Base-by-base conservation (phyloP, 805 yeast species). In the Wickerhamomyces strasburgensis region DNA sequence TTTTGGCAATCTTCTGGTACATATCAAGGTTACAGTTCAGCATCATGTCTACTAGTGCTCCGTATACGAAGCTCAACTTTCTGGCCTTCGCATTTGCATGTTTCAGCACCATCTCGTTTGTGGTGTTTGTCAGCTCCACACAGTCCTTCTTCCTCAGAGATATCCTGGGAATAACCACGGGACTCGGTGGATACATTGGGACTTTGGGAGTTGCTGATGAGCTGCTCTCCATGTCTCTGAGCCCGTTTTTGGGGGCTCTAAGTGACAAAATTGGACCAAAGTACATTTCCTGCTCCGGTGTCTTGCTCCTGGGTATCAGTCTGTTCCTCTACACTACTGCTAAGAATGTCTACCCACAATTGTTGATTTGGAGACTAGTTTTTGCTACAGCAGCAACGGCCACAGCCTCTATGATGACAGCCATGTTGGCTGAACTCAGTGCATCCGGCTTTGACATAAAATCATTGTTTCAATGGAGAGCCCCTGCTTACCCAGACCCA, bases 211-310 rank as follows among this genome's bases (percentile, higher is more conserved):
- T 78, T 29, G 70, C 68, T 14, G 88, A 81, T 52, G 88, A 82
- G 52, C 40, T 80, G 8, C 58, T 75, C 0, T 65, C 76, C 5
- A 70, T 81, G 34, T 32, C 66, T 0, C 47, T 68, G 14, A 70
- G 83, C 10, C 88, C 89, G 0, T 56, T 80, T 16, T 59, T 80
- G 44, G 90, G 89, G 4, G 72, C 81, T 0, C 49, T 77, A 19
- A 68, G 76, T 45, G 89, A 82, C 50, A 69, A 71, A 46, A 57
- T 79, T 34, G 87, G 87, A 5, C 64, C 86, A 2, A 68, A 79
- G 38, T 58, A 73, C 17, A 66, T 79, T 19, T 70, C 70, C 30
- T 56, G 67, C 10, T 41, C 52, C 4, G 78, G 85, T 10, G 68
- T 78, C 30, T 27, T 64, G n/a, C 44, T 71, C 10, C 51, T 73